These are phyloP conservation scores for Tulasnella sp. DNA, from an alignment of 768 basidiomycete species.

Conservation along the genomic window DNA sequence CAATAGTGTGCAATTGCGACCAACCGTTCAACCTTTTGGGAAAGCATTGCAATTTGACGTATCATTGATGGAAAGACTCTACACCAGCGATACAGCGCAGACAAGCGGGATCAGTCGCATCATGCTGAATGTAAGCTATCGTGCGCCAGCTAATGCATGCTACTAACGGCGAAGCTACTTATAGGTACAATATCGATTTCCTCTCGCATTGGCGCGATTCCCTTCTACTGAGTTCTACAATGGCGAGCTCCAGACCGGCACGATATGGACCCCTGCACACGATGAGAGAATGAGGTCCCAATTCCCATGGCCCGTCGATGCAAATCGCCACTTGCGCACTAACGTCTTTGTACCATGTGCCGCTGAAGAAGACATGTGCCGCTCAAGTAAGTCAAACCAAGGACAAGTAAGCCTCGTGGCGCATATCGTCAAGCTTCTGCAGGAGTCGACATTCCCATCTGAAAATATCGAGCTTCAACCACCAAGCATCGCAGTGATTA, in stretches of 20 bases:
- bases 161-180: no score
- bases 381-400: constrained; percentile 46
- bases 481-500: constrained; percentile 35
- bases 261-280: no score
- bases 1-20: constrained; percentile 50
- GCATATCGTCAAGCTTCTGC: constrained; percentile 36
- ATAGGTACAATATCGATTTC: constrained; percentile 53
- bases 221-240: constrained; percentile 55
- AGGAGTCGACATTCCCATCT: neutral
- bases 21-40: constrained; percentile 47
- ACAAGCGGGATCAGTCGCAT: constrained; percentile 37
- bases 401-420: constrained; percentile 44
- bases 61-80: constrained; percentile 49
- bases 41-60: constrained; percentile 44
- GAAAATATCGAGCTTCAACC: neutral
- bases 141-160: neutral
- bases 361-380: constrained; percentile 44
- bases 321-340: constrained; percentile 30
- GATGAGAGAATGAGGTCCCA: no score
- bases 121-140: constrained; percentile 42
- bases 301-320: constrained; percentile 45
- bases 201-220: constrained; percentile 42
- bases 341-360: constrained; percentile 47
- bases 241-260: constrained; percentile 37
- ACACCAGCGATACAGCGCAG: constrained; percentile 29